A percentile compares a stretch with the other conserved stretches of the same genome.
These are phyloP conservation scores for Alloascoidea hylecoeti DNA, from an alignment of 805 yeast species.

Conservation along the genomic window DNA sequence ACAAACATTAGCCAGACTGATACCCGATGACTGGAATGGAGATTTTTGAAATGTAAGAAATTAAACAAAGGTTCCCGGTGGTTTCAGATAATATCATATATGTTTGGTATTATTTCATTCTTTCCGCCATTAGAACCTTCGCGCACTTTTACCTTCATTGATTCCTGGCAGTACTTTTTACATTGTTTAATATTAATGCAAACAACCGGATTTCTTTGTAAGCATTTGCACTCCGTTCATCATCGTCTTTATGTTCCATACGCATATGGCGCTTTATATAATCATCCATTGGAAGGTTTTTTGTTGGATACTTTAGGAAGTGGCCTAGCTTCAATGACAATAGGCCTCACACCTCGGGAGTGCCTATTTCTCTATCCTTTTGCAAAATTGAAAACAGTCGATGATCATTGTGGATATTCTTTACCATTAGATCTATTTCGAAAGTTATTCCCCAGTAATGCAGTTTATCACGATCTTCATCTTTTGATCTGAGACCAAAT, in stretches of 20 bases:
- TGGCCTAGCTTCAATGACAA: conserved; percentile 58
- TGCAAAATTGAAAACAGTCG: conserved; percentile 92
- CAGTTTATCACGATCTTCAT: conserved; percentile 93
- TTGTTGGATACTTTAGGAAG: conserved; percentile 86
- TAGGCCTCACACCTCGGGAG: conserved; percentile 65
- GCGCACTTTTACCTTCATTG: conserved; percentile 64
- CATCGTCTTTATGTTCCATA: conserved; percentile 92
- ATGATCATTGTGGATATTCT: conserved; percentile 97
- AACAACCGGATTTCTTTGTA: conserved; percentile 58
- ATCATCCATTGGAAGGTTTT: conserved; percentile 90
- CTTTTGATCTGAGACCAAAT: conserved; percentile 90
- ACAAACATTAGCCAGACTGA: conserved; percentile 60
- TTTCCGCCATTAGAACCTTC: conserved; percentile 40
- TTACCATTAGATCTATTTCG: conserved; percentile 89
- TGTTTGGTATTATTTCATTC: conserved; percentile 43
- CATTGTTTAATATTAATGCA: conserved; percentile 86
- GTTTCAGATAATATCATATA: background rate
- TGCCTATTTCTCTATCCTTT: conserved; percentile 61
- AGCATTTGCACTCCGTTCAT: conserved; percentile 83
- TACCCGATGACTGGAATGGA: conserved; percentile 34
- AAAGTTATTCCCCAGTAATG: conserved; percentile 81
- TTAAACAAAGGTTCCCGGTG: conserved; percentile 16
- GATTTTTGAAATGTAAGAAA: conserved; percentile 28
- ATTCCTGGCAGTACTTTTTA: conserved; percentile 89
- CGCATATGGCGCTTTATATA: conserved; percentile 92